A percentile compares a stretch with the other conserved stretches of the same genome.
Evolutionary conservation across 179 eudicot genomes (phyloP).

Genomic region (Drosera spatulata): DNA sequence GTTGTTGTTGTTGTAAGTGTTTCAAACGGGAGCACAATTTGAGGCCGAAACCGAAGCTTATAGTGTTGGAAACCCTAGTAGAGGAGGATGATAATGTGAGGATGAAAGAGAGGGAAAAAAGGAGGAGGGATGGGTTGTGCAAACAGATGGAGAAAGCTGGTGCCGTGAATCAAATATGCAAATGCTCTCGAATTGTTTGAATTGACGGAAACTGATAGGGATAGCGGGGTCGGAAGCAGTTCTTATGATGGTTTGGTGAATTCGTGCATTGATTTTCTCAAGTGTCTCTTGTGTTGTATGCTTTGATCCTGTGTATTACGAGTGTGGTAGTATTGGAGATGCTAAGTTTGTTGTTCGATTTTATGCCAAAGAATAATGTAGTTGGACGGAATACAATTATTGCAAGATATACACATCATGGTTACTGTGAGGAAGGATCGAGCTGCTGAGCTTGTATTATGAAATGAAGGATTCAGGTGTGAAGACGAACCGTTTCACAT

Average conservation of each 20-base stretch:
- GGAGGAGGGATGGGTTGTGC: constrained; percentile 22
- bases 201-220: constrained; percentile 46
- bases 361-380: constrained; percentile 61
- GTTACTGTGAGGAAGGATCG: constrained; percentile 74
- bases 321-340: constrained; percentile 63
- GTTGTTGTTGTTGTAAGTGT: constrained; percentile 12
- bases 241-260: constrained; percentile 66
- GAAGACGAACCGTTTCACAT: constrained; percentile 72
- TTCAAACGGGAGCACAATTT: constrained; percentile 31
- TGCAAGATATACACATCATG: constrained; percentile 69
- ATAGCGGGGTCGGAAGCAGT: constrained; percentile 18
- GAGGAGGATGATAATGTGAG: constrained; percentile 13
- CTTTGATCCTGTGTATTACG: constrained; percentile 79
- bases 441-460: constrained; percentile 37
- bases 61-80: constrained; percentile 17
- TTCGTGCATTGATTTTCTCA: constrained; percentile 39
- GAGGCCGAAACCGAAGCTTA: constrained; percentile 45
- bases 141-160: constrained; percentile 55
- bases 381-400: constrained; percentile 78
- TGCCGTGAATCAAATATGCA: constrained; percentile 27
- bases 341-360: constrained; percentile 55
- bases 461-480: constrained; percentile 81
- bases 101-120: constrained; percentile 7
- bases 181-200: constrained; percentile 84
- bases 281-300: constrained; percentile 35